Percentiles rank a stretch among this genome's conserved stretches.
phyloP scores from a whole-genome alignment of 345 rosid genomes.

The Draba incana region DNA sequence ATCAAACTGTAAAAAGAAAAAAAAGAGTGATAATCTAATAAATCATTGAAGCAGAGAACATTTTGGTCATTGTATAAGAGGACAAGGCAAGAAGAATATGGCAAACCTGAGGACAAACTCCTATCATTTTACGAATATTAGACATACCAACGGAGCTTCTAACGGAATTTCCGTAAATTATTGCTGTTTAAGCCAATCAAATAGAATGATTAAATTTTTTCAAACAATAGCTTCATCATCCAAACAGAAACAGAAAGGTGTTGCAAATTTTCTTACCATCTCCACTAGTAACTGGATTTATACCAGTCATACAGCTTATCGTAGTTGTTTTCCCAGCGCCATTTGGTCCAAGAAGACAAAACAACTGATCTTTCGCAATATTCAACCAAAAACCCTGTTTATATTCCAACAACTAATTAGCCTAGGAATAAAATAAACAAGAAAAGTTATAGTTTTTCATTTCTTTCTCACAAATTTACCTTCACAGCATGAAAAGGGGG shows the following conservation, averaged over 20 bases:
- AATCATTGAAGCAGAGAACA: constrained; percentile 14
- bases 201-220: constrained; percentile 8
- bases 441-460: too few relatives aligned
- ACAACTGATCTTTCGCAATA: constrained; percentile 77
- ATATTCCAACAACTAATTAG: constrained; percentile 18
- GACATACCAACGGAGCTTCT: constrained; percentile 85
- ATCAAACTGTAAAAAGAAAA: constrained; percentile 60
- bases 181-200: constrained; percentile 51
- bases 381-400: constrained; percentile 84
- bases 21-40: constrained; percentile 8
- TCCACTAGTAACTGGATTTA: constrained; percentile 73
- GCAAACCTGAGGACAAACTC: constrained; percentile 95
- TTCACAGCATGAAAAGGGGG: constrained; percentile 77
- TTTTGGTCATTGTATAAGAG: neutral
- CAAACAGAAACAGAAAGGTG: constrained; percentile 1
- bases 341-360: constrained; percentile 96
- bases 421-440: neutral
- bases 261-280: constrained; percentile 61
- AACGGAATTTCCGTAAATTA: constrained; percentile 72
- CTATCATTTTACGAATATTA: constrained; percentile 71
- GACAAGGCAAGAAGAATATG: constrained; percentile 11
- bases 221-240: neutral
- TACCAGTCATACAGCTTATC: constrained; percentile 82
- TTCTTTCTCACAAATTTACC: constrained; percentile 39
- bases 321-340: constrained; percentile 96